phyloP scores from a whole-genome alignment of 148 eudicot genomes.

The Polygonum aviculare region DNA sequence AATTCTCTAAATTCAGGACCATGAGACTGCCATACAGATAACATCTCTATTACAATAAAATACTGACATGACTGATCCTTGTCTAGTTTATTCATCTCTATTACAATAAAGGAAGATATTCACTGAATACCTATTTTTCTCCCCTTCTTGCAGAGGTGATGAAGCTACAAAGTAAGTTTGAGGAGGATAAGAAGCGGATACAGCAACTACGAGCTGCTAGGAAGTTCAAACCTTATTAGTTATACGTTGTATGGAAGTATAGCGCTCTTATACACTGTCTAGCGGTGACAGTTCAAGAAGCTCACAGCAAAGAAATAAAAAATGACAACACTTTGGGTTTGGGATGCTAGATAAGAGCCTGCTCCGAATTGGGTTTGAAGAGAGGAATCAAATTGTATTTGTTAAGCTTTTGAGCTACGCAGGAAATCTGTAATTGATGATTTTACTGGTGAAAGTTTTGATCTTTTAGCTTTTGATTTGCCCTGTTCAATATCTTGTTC shows the following conservation, averaged over 20 bases:
- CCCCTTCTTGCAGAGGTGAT: constrained; percentile 51
- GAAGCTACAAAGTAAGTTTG: constrained; percentile 78
- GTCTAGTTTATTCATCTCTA: too few relatives aligned
- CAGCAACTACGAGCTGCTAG: constrained; percentile 81
- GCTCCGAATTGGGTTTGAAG: background rate
- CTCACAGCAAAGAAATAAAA: background rate
- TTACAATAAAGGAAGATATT: background rate
- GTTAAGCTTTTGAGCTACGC: background rate
- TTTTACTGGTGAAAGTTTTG: background rate
- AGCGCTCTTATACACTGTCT: background rate
- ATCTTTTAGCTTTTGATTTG: too few relatives aligned
- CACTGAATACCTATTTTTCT: background rate
- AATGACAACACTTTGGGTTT: background rate
- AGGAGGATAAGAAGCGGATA: constrained; percentile 86
- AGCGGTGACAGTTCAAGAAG: background rate
- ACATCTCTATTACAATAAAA: background rate
- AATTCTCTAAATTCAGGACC: background rate
- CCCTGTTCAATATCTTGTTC: too few relatives aligned
- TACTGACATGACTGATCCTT: background rate
- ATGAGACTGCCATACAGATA: background rate
- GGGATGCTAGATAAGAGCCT: background rate
- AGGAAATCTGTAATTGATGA: background rate
- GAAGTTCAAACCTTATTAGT: constrained; percentile 69
- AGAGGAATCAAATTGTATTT: background rate
- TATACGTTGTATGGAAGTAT: background rate